These are phyloP conservation scores for Ziziphus jujuba DNA, from an alignment of 306 rosid genomes.

Conservation along the genomic window DNA sequence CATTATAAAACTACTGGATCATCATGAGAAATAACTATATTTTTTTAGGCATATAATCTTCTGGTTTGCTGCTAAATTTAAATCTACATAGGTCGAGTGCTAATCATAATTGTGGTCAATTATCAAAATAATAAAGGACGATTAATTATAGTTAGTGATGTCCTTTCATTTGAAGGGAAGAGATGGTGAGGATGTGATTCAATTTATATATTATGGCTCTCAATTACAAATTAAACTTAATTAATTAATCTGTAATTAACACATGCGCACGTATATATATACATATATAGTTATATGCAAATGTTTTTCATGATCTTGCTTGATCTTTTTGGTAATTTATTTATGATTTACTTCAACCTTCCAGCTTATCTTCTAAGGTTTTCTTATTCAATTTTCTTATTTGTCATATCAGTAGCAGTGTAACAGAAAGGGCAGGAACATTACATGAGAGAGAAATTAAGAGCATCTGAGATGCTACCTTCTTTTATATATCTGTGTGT, in stretches of 20 bases:
- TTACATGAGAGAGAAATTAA: not conserved
- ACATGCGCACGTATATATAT: not conserved
- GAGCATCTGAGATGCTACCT: not conserved
- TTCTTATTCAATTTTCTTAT: slow-evolving; percentile 36
- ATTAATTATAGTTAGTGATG: slow-evolving; percentile 41
- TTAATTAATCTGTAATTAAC: not conserved
- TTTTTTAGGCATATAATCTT: slow-evolving; percentile 41
- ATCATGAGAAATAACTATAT: not conserved
- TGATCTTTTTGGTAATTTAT: too few relatives aligned
- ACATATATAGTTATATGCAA: too few relatives aligned
- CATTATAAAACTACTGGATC: slow-evolving; percentile 23
- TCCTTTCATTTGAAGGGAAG: slow-evolving; percentile 50
- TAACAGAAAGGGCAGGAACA: not conserved
- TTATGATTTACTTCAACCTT: slow-evolving; percentile 5
- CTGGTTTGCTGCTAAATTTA: slow-evolving; percentile 14
- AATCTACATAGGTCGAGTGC: slow-evolving; percentile 23
- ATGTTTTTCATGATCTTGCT: not conserved
- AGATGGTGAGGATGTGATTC: not conserved
- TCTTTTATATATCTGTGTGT: not conserved
- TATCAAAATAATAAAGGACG: slow-evolving; percentile 21
- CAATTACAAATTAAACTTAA: not conserved
- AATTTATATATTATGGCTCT: not conserved
- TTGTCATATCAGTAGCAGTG: slow-evolving; percentile 40
- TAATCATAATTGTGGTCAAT: slow-evolving; percentile 22
- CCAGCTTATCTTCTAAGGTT: slow-evolving; percentile 11